Conservation (phyloP, 768 basidiomycete species). For the Crepidotus variabilis region DNA sequence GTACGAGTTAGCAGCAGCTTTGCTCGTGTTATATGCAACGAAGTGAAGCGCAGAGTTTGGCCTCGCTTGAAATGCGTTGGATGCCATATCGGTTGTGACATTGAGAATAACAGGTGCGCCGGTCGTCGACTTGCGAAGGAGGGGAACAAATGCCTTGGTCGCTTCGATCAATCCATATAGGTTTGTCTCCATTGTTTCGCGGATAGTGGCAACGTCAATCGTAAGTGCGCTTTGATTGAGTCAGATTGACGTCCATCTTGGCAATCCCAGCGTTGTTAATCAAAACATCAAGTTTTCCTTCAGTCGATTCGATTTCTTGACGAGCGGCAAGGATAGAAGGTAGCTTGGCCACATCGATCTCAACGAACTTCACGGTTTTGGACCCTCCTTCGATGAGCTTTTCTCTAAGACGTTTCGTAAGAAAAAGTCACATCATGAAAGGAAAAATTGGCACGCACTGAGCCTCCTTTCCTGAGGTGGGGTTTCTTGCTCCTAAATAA, state of each 20-base stretch:
- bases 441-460: slow-evolving; percentile 22
- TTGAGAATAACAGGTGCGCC: slow-evolving; percentile 34
- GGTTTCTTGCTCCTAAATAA: slow-evolving; percentile 38
- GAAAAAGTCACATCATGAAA: neutral
- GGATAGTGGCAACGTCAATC: slow-evolving; percentile 30
- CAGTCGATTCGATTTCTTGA: slow-evolving; percentile 30
- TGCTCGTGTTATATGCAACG: slow-evolving; percentile 63
- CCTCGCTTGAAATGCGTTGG: slow-evolving; percentile 33
- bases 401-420: slow-evolving; percentile 13
- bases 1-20: slow-evolving; percentile 64
- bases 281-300: slow-evolving; percentile 40
- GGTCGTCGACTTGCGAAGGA: slow-evolving; percentile 30
- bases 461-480: slow-evolving; percentile 35
- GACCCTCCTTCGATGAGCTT: slow-evolving; percentile 28
- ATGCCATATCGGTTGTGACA: slow-evolving; percentile 42
- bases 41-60: slow-evolving; percentile 27
- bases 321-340: slow-evolving; percentile 31
- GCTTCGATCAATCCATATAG: slow-evolving; percentile 41
- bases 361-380: slow-evolving; percentile 29
- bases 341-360: slow-evolving; percentile 35
- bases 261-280: slow-evolving; percentile 42
- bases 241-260: slow-evolving; percentile 10
- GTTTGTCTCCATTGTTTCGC: slow-evolving; percentile 37
- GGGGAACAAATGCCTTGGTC: slow-evolving; percentile 37
- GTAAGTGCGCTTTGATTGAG: slow-evolving; percentile 32